phyloP scores from a whole-genome alignment of 2,329 filamentous ascomycete genomes.

The Cercospora sesami region DNA sequence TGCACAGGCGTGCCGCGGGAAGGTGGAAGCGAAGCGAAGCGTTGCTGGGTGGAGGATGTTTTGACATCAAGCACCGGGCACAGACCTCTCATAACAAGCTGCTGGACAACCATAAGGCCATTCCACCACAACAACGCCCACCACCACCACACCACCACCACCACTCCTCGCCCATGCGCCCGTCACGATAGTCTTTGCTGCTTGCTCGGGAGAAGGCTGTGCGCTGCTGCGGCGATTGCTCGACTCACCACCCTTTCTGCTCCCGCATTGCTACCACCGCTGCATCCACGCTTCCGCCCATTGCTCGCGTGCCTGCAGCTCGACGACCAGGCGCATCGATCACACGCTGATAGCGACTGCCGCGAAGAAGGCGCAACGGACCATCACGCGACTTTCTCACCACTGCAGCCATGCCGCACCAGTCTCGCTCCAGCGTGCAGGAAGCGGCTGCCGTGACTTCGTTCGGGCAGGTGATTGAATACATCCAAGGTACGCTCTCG shows the following conservation, averaged over 20 bases:
- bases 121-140: neutral
- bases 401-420: constrained; percentile 34
- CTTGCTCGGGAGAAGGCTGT: constrained; percentile 1
- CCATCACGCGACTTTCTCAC: neutral
- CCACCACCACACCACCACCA: neutral
- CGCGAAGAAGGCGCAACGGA: constrained; percentile 4
- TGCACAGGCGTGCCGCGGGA: constrained; percentile 5
- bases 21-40: constrained; percentile 5
- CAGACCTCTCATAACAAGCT: constrained; percentile 11
- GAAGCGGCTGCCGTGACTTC: constrained; percentile 49
- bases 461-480: constrained; percentile 90
- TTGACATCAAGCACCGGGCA: constrained; percentile 8
- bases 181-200: constrained; percentile 16
- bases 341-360: neutral
- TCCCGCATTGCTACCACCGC: constrained; percentile 1
- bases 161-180: constrained; percentile 7
- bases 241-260: neutral
- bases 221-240: constrained; percentile 4
- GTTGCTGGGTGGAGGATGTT: constrained; percentile 6
- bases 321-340: neutral
- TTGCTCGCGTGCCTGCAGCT: neutral
- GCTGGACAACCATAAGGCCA: neutral
- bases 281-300: neutral
- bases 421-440: constrained; percentile 30
- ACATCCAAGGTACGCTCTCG: constrained; percentile 71